Conservation (phyloP, 1,284 basidiomycete species). For the Trichosporon ovoides region DNA sequence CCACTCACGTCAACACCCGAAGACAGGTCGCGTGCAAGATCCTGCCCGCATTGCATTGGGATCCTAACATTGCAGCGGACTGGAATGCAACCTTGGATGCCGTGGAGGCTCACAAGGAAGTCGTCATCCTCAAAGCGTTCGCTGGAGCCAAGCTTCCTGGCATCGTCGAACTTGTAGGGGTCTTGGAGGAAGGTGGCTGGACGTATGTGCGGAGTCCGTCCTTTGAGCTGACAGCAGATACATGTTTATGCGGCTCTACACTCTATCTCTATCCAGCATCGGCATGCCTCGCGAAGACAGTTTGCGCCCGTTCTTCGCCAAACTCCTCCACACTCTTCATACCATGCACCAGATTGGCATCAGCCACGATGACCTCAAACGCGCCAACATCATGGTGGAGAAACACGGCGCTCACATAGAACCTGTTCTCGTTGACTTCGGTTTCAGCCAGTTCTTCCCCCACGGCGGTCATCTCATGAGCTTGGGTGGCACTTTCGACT, state of each 20-base stretch:
- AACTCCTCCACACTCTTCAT: constrained; percentile 35
- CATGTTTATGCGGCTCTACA: constrained; percentile 37
- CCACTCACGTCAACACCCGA: constrained; percentile 37
- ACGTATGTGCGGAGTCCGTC: constrained; percentile 31
- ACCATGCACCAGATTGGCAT: constrained; percentile 39
- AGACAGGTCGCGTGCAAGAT: constrained; percentile 47
- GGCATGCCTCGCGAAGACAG: not conserved
- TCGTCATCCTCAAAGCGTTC: constrained; percentile 44
- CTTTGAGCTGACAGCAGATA: constrained; percentile 28
- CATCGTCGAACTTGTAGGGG: constrained; percentile 40
- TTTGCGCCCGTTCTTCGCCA: constrained; percentile 36
- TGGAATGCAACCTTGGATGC: constrained; percentile 41
- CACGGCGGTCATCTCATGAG: constrained; percentile 27
- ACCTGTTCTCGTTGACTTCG: constrained; percentile 43
- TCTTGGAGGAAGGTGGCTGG: constrained; percentile 44
- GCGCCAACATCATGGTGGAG: constrained; percentile 37
- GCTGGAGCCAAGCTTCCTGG: constrained; percentile 38
- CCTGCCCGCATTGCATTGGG: constrained; percentile 37
- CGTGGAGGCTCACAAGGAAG: constrained; percentile 46
- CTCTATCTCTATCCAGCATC: not conserved
- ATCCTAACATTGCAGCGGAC: constrained; percentile 12
- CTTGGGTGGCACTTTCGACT: constrained; percentile 44
- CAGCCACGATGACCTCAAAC: constrained; percentile 47
- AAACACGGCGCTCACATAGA: constrained; percentile 1
- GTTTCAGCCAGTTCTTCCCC: constrained; percentile 42